These are phyloP conservation scores for Fraxinus velutina DNA, from an alignment of 305 asterid species.

Conservation along the genomic window DNA sequence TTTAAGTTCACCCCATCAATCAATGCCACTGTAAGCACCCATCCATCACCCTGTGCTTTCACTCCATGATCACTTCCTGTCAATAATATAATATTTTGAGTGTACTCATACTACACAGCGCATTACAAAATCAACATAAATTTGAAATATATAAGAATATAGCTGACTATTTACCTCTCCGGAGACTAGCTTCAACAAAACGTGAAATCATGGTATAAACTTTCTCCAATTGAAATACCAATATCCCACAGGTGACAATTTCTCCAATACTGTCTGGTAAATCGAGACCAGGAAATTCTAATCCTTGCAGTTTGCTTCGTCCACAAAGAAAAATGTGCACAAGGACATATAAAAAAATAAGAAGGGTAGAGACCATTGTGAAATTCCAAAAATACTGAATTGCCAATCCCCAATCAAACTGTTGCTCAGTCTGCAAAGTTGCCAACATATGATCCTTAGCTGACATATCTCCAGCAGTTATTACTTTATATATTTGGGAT, in stretches of 20 bases:
- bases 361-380: conserved; percentile 51
- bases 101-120: background rate
- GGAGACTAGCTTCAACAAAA: conserved; percentile 66
- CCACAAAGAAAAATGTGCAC: conserved; percentile 57
- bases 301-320: conserved; percentile 44
- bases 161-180: conserved; percentile 43
- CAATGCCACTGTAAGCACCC: conserved; percentile 82
- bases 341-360: conserved; percentile 44
- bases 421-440: conserved; percentile 46
- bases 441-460: conserved; percentile 58
- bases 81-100: conserved; percentile 14
- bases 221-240: conserved; percentile 58
- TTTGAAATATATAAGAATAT: conserved; percentile 1
- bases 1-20: conserved; percentile 65
- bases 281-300: conserved; percentile 68
- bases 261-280: conserved; percentile 86
- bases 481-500: conserved; percentile 41
- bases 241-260: conserved; percentile 50
- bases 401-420: conserved; percentile 47
- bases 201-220: conserved; percentile 63
- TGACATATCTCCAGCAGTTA: conserved; percentile 27
- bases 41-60: conserved; percentile 84
- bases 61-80: conserved; percentile 81
- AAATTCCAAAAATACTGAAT: conserved; percentile 62
- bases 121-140: background rate